Evolutionary conservation across 2,329 filamentous ascomycete genomes (phyloP), one percentile per base, ranked within the genome.

Genomic region (Pyricularia pennisetigena): DNA sequence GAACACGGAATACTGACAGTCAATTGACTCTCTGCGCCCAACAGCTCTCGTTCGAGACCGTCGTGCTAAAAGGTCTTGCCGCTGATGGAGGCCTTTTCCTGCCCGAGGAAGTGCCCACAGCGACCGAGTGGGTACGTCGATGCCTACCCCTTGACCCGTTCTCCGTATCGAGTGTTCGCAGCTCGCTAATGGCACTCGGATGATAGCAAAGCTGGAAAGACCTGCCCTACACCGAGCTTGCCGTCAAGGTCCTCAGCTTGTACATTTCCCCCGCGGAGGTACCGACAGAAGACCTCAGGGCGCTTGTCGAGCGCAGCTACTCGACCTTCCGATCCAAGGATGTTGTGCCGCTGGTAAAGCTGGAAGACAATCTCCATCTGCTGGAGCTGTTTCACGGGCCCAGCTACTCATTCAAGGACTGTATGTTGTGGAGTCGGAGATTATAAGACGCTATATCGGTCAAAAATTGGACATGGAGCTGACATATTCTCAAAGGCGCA

Each of bases 371-470:
- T 76, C 82, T 97, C 61, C 88, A 97, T 76, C 83, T 97, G 68
- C 86, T 99, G 41, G 95, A 99, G 79, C 86, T 99, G 62, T 99
- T 98, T 84, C 94, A 98, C 77, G 95, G 95, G 1, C 95, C 94
- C 5, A 98, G 90, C 0, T 97, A 93, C 77, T 91, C 94, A 2
- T 98, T 98, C 83, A 97, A 98, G 80, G 94, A 98, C 79, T 91
- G 94, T 68, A 30, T 30, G 67, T 68, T 24, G 3, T 5, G 14
- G 14, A 9, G 4, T 20, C 24, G 14, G 5, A n/a, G 4, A 26
- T 2, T 41, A 20, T 30, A 71, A 66, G 69, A 49, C 29, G 65
- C 59, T 49, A 16, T 24, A 24, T 29, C 32, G 41, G 41, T 4
- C 16, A 49, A 16, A 5, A 7, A 5, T 2, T 6, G 41, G 16